Evolutionary conservation across 208 protist species (phyloP), one percentile per base, ranked within the genome.

Genomic region (Porcisia hertigi): DNA sequence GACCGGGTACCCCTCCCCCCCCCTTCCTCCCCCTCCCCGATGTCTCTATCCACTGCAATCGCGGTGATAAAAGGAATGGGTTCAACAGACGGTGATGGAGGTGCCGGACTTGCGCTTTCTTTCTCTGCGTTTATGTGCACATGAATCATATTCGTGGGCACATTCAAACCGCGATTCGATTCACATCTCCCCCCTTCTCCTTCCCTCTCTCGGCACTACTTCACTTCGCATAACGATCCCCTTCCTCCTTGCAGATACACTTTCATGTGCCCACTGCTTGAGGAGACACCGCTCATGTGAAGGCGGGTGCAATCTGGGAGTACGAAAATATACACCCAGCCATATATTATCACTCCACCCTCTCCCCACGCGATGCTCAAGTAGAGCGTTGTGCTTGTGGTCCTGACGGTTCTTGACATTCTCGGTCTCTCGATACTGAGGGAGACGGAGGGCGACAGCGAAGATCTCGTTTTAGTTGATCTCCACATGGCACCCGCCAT

Each of bases 401-500:
- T 73, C 2, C 30, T 76, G 54, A 76, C 55, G 39, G 75, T 79
- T 60, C 66, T 75, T 71, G 81, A 81, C 69, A 63, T 81, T 39
- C 43, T 71, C 25, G 73, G 81, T 4, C 57, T 72, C 2, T 67
- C 75, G 0, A 72, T 81, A 3, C 72, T 72, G n/a, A 43, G 69
- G 58, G 71, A 78, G 75, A 60, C 67, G 58, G 72, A 74, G 34
- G 81, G 81, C 49, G 71, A 71, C 7, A 64, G 66, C 7, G 62
- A 72, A 41, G 71, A 69, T 54, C 78, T 79, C 25, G 62, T 84
- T 60, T 81, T 76, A 23, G 64, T 80, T 12, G 59, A 77, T n/a
- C 79, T 80, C 23, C 66, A 75, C 52, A 80, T 84, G 80, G 76
- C 71, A 41, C 74, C 76, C 12, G 75, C 75, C 55, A 75, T 71